These are phyloP conservation scores for Lachancea quebecensis DNA, from an alignment of 805 yeast species.

Conservation along the genomic window DNA sequence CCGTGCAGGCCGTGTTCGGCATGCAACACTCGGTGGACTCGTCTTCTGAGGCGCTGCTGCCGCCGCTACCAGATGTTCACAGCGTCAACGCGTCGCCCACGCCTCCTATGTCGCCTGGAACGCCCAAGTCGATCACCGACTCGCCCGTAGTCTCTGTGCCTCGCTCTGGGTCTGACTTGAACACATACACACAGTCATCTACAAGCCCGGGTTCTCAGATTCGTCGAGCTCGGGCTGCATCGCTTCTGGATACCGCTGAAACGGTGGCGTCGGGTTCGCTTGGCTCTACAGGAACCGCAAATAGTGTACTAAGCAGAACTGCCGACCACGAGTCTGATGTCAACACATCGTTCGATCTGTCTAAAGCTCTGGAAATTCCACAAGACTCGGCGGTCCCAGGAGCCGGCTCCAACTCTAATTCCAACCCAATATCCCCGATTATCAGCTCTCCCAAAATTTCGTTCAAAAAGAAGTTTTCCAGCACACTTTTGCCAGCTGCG, in stretches of 20 bases:
- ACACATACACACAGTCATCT: neutral
- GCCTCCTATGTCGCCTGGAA: slow-evolving; percentile 2
- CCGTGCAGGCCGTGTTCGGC: neutral
- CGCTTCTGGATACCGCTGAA: neutral
- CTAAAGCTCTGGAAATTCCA: slow-evolving; percentile 27
- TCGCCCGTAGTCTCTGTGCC: neutral
- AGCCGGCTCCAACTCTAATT: slow-evolving; percentile 3
- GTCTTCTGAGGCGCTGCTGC: slow-evolving; percentile 8
- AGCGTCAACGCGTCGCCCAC: slow-evolving; percentile 3
- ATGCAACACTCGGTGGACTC: neutral
- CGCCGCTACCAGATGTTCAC: slow-evolving; percentile 10
- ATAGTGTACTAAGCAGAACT: slow-evolving; percentile 3
- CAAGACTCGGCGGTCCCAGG: neutral
- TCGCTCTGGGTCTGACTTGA: neutral
- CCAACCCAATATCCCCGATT: slow-evolving; percentile 4
- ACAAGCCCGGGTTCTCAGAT: neutral
- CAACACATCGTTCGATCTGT: slow-evolving; percentile 23
- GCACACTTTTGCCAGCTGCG: slow-evolving; percentile 9
- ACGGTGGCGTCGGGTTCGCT: neutral
- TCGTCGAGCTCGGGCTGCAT: neutral
- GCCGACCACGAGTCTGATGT: slow-evolving; percentile 8
- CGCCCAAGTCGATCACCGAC: neutral
- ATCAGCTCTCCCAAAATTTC: slow-evolving; percentile 17
- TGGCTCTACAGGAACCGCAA: neutral
- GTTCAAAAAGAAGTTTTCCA: slow-evolving; percentile 19